phyloP scores from a whole-genome alignment of 139 green algal genomes.

The Deuterostichococcus epilithicus region DNA sequence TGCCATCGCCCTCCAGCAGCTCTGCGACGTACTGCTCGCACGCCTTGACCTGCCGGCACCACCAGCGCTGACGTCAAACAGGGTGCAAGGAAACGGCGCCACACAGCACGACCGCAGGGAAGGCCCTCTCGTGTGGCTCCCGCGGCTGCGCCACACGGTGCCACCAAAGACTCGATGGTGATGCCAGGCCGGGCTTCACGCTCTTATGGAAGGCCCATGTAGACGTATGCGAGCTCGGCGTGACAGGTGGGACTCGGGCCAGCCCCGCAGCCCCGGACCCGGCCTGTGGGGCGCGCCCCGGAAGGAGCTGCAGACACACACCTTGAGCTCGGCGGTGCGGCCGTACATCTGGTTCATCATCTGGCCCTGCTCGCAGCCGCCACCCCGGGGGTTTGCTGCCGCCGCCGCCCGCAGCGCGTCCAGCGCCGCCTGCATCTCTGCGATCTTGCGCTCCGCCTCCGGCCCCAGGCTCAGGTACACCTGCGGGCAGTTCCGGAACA shows the following conservation, averaged over 20 bases:
- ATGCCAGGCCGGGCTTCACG: too few species aligned
- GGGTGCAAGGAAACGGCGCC: conserved; percentile 13
- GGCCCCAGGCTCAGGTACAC: conserved; percentile 31
- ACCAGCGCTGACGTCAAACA: background rate
- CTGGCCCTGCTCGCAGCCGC: conserved; percentile 25
- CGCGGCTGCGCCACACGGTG: too few species aligned
- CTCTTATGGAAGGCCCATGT: too few species aligned
- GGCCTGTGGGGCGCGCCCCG: too few species aligned
- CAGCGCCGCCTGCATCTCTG: conserved; percentile 20
- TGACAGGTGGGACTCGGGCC: too few species aligned
- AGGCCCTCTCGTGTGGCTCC: too few species aligned
- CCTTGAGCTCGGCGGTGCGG: conserved; percentile 65
- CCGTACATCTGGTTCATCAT: conserved; percentile 62
- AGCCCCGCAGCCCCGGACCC: too few species aligned
- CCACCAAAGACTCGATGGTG: too few species aligned
- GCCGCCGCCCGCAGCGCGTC: conserved; percentile 7
- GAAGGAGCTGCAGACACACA: conserved; percentile 12
- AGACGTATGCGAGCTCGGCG: too few species aligned
- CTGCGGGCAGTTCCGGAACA: too few species aligned
- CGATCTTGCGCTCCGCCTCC: conserved; percentile 34
- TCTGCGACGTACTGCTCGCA: conserved; percentile 61
- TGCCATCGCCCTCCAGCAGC: conserved; percentile 63
- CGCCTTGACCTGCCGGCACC: conserved; percentile 18
- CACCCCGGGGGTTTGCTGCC: conserved; percentile 6
- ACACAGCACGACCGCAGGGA: too few species aligned